Evolutionary conservation across 1,284 basidiomycete genomes (phyloP), one percentile per base, ranked within the genome.

Genomic region (Naganishia albida): DNA sequence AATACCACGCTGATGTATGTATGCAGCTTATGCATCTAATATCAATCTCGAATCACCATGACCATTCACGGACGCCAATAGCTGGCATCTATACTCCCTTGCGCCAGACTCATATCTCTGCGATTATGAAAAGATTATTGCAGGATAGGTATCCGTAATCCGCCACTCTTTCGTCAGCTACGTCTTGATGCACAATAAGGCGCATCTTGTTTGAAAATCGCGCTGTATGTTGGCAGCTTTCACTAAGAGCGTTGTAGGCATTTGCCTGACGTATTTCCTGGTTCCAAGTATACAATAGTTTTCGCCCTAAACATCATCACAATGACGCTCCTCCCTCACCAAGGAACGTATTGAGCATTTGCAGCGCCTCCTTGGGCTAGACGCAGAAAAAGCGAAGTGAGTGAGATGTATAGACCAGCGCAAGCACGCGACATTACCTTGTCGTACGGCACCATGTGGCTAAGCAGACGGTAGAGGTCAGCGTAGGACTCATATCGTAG

Each of bases 401-500:
- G 16, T 4, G 7, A 12, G 34, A 44, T 28, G 48, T 20, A 25
- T 30, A 53, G 53, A 10, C 30, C 16, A 49, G 1, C 26, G 26
- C 7, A 23, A 39, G 12, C 49, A n/a, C 26, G 30, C 15, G n/a
- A 40, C 4, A 46, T 50, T 26, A 60, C 57, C 69, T 79, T 78
- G 70, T 81, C 80, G 63, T 77, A 77, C 1, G 79, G 80, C 2
- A 80, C 80, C 80, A 80, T 78, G 68, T 80, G 78, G 15, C 78
- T 67, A 48, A 76, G 72, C 68, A 70, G 73, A 46, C 13, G 7
- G 20, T 51, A 20, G 16, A 15, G 12, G 28, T 70, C 64, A 68
- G 63, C 46, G 3, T 28, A 3, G 18, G 7, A 10, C 16, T 34
- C 26, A 18, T 30, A n/a, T 10, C 34, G 38, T 7, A 26, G 30